Base-by-base conservation (phyloP, 371 early-diverging fungal species). In the Parasitella parasitica region DNA sequence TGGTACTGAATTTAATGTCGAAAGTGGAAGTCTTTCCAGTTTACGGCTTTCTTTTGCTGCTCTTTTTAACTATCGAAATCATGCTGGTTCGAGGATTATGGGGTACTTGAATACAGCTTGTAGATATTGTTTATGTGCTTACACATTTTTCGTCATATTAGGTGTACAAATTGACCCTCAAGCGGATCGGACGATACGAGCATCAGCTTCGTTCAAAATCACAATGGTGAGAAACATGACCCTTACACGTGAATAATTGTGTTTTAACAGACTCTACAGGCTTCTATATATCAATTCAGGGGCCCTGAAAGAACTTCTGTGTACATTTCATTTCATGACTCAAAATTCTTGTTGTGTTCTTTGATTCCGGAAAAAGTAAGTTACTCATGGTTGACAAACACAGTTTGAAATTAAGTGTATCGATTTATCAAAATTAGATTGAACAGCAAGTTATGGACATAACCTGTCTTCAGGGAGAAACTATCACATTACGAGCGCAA, bases 361-460 rank as follows among this genome's bases (percentile, higher is more conserved):
- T 48, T 57, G 16, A 57, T 26, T 9, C 58, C 58, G 3, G 35
- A 38, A 39, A 55, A 39, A 22, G 56, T 55, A 55, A 13, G 16
- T 22, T 26, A 15, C 28, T 28, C n/a, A 15, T 16, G 27, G 5
- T 55, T 27, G 13, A n/a, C 27, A 27, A 2, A 55, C 6, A 55
- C 6, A 51, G 11, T 15, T 46, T 11, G 6, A n/a, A 32, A 8
- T 11, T 32, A 46, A 46, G 46, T 24, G 22, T 46, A 20, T 46
- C 11, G 22, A 12, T 46, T 24, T 11, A 46, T 12, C 22, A 13
- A 4, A 46, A 24, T 8, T 24, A 69, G 53, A 60, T 69, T 38
- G 93, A 93, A 76, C 90, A 91, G 78, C 90, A 91, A 75, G 57
- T 69, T 4, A 72, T 94, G 54, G 91, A 94, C 61, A 61, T 93